Conservation (phyloP, 345 rosid species). For the Alliaria petiolata region DNA sequence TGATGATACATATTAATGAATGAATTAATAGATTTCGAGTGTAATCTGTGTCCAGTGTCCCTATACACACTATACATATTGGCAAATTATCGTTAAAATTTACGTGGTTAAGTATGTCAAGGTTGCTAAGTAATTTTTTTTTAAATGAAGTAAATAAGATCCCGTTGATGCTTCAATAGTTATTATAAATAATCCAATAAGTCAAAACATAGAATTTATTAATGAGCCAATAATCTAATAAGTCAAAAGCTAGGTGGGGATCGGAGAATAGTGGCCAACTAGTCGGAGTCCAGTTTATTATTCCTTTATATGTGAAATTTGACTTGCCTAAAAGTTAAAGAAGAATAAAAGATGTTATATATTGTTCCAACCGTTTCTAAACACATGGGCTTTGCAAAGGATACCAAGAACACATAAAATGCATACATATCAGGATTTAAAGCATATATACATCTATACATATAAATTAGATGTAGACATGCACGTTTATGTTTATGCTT, state of each 20-base stretch:
- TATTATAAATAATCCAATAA: too few relatives aligned
- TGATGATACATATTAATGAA: too few relatives aligned
- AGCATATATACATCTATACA: neutral
- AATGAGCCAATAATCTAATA: neutral
- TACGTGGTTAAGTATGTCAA: neutral
- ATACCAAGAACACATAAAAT: neutral
- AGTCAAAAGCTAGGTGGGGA: neutral
- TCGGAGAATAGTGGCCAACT: conserved; percentile 1
- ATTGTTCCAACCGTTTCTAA: neutral
- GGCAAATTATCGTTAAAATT: neutral
- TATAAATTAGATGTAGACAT: neutral
- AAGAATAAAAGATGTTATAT: neutral
- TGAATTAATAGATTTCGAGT: too few relatives aligned
- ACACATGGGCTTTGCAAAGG: neutral
- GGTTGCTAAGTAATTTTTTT: too few relatives aligned
- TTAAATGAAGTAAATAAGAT: too few relatives aligned
- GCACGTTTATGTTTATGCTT: neutral
- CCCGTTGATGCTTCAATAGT: too few relatives aligned
- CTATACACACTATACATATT: neutral
- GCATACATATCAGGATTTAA: neutral
- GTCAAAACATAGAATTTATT: neutral
- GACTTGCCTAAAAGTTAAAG: neutral
- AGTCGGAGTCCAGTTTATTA: neutral
- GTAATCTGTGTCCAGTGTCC: neutral
- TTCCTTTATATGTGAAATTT: neutral